Base-by-base conservation (phyloP, 768 basidiomycete genomes). In the Pleurotus tuoliensis region DNA sequence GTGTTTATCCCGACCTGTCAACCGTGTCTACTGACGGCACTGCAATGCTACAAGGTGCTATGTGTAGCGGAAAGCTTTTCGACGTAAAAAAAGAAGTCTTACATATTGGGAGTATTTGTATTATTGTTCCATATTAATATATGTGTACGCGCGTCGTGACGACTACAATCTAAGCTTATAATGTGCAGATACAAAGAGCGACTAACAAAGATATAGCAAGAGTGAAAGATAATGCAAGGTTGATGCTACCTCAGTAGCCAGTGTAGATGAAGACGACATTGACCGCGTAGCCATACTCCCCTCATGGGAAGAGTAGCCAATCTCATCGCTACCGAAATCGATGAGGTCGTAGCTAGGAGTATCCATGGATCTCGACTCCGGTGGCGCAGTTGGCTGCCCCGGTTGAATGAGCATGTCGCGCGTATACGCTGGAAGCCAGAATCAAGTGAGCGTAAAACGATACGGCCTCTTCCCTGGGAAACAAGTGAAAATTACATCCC, bases 321-420 rank as follows among this genome's bases (percentile, higher is more conserved):
- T 25, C 46, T 13, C 22, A 13, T 22, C 46, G 13, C 78, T 67
- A 13, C 80, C 80, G 48, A 80, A 79, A 60, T 81, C 80, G 49
- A 81, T 77, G 59, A 81, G 56, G 20, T 78, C 71, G 63, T 77
- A 81, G 56, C 66, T 69, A 16, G 71, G 71, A 3, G 52, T 50
- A 5, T 41, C 15, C 22, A 57, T 1, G n/a, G 69, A 67, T 41
- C 75, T 69, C 46, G 57, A 37, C n/a, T 48, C 20, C 0, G 64
- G 69, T 6, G 67, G 65, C 16, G 61, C 58, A 9, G 66, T 69
- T n/a, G 76, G 73, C 30, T 72, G 74, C 12, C 79, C 76, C 0
- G 57, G 59, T 55, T 81, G 77, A 13, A 67, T 58, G 43, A 80
- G 62, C 51, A 79, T 66, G 56, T 81, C 81, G 43, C 76, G 76